These are phyloP conservation scores for Pilobolus umbonatus DNA, from an alignment of 192 early-diverging fungal genomes.

Conservation along the genomic window DNA sequence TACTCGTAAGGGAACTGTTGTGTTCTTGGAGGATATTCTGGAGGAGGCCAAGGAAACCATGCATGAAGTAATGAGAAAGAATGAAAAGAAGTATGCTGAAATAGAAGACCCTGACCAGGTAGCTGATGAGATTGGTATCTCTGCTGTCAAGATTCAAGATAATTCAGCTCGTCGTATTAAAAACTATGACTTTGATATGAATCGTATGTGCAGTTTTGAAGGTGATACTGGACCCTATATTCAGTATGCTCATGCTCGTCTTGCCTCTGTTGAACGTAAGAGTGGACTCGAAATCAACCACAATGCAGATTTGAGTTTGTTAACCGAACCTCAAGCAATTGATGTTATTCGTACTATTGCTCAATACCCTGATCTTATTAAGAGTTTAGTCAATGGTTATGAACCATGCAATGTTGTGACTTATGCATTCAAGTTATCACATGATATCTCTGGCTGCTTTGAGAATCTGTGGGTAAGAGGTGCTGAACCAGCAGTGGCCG, in stretches of 20 bases:
- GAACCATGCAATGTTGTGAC: slow-evolving; percentile 87
- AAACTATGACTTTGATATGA: slow-evolving; percentile 93
- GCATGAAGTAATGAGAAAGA: slow-evolving; percentile 88
- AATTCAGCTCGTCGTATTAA: slow-evolving; percentile 85
- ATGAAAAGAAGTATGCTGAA: slow-evolving; percentile 81
- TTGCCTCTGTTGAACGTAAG: slow-evolving; percentile 92
- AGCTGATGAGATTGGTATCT: slow-evolving; percentile 87
- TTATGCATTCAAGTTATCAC: slow-evolving; percentile 80
- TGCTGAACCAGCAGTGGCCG: slow-evolving; percentile 67
- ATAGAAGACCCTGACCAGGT: slow-evolving; percentile 75
- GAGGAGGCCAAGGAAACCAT: slow-evolving; percentile 81
- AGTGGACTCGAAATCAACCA: slow-evolving; percentile 54
- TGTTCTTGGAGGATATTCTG: slow-evolving; percentile 95
- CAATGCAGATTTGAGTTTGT: slow-evolving; percentile 60
- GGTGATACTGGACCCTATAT: slow-evolving; percentile 99
- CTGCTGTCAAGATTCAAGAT: slow-evolving; percentile 90
- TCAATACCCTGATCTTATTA: slow-evolving; percentile 83
- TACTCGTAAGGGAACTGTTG: slow-evolving; percentile 92
- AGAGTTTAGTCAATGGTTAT: slow-evolving; percentile 52
- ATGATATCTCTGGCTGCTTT: slow-evolving; percentile 72
- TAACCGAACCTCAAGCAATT: slow-evolving; percentile 66
- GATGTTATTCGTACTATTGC: slow-evolving; percentile 72
- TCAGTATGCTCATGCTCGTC: slow-evolving; percentile 97
- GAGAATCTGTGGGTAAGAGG: slow-evolving; percentile 74
- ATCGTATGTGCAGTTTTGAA: slow-evolving; percentile 91